phyloP scores from a whole-genome alignment of 129 eudicot species.

The Saussurea involucrata region DNA sequence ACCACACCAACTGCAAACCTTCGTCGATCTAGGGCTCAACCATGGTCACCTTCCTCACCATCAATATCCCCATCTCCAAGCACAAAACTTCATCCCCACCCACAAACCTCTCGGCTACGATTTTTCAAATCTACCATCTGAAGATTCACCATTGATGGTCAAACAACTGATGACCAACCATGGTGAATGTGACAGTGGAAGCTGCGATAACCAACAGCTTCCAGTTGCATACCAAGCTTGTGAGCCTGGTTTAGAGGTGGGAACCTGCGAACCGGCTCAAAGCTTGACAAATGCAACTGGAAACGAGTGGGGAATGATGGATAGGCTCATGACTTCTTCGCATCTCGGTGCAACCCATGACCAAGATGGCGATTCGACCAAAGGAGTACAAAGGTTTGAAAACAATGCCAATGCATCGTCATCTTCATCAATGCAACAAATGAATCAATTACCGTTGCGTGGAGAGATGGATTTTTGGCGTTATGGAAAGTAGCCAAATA shows the following conservation, averaged over 20 bases:
- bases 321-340: slow-evolving; percentile 34
- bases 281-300: slow-evolving; percentile 20
- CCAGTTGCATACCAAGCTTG: slow-evolving; percentile 33
- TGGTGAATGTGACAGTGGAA: slow-evolving; percentile 55
- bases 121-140: slow-evolving; percentile 28
- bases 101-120: slow-evolving; percentile 46
- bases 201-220: slow-evolving; percentile 41
- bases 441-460: slow-evolving; percentile 54
- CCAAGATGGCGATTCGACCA: slow-evolving; percentile 23
- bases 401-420: slow-evolving; percentile 32
- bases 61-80: slow-evolving; percentile 36
- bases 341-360: slow-evolving; percentile 22
- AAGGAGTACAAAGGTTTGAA: slow-evolving; percentile 34
- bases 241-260: slow-evolving; percentile 41
- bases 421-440: slow-evolving; percentile 47
- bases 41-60: slow-evolving; percentile 42
- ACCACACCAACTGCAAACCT: slow-evolving; percentile 36
- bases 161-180: slow-evolving; percentile 60
- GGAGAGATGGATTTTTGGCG: slow-evolving; percentile 87
- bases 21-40: slow-evolving; percentile 57
- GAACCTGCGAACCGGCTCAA: slow-evolving; percentile 35
- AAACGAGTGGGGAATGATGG: slow-evolving; percentile 65
- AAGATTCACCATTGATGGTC: slow-evolving; percentile 36
- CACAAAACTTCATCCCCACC: slow-evolving; percentile 43
- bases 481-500: slow-evolving; percentile 45